These are phyloP conservation scores for Pleurotus tuoliensis DNA, from an alignment of 768 basidiomycete genomes.

Conservation along the genomic window DNA sequence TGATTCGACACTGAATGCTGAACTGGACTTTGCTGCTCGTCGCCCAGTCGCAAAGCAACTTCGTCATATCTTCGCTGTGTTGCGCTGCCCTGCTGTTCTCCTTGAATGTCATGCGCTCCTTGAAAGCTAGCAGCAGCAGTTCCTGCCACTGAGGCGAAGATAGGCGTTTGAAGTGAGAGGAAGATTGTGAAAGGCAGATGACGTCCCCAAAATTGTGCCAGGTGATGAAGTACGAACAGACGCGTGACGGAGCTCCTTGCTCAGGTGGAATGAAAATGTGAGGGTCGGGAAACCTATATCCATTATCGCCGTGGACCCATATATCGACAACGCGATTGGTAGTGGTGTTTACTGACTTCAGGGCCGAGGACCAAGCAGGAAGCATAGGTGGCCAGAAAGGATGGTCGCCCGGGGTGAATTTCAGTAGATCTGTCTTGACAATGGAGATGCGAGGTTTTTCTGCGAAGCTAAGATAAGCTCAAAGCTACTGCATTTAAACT, in stretches of 20 bases:
- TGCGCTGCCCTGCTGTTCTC: too few species aligned
- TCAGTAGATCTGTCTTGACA: too few species aligned
- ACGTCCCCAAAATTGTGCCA: neutral
- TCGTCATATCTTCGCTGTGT: too few species aligned
- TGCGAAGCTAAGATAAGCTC: too few species aligned
- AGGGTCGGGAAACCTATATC: neutral
- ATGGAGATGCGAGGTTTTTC: too few species aligned
- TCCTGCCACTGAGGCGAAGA: neutral
- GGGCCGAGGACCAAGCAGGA: neutral
- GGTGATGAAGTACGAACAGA: neutral
- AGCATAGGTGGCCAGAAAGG: neutral
- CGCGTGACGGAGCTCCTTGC: neutral
- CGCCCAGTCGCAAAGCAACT: neutral
- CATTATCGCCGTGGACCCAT: neutral
- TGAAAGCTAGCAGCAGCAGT: neutral
- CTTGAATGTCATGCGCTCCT: too few species aligned
- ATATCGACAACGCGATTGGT: neutral
- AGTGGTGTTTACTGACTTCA: neutral
- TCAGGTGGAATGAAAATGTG: neutral
- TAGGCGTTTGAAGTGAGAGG: neutral
- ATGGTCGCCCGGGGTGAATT: neutral
- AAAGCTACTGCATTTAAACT: too few species aligned
- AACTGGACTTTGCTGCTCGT: too few species aligned
- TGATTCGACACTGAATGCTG: too few species aligned
- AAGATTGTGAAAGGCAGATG: neutral